phyloP scores from a whole-genome alignment of 1,284 basidiomycete genomes.

The Boletus semigastroideus region DNA sequence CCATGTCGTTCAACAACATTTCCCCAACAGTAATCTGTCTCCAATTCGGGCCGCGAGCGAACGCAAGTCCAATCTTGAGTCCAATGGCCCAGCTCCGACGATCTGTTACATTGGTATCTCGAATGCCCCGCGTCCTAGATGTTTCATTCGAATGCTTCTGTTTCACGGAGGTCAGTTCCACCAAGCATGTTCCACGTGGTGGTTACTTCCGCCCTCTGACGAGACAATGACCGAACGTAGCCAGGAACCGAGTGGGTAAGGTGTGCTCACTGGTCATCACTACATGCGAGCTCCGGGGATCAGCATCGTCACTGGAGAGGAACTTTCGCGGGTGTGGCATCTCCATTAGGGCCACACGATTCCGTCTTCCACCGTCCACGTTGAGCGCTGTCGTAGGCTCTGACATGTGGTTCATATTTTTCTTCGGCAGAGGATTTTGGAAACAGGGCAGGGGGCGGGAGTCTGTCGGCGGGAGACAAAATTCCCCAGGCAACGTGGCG shows the following conservation, averaged over 20 bases:
- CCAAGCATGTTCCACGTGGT: constrained; percentile 18
- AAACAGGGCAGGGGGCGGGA: constrained; percentile 25
- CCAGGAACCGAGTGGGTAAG: not conserved
- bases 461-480: not conserved
- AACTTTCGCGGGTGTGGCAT: constrained; percentile 27
- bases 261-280: not conserved
- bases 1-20: not conserved
- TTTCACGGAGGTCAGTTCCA: constrained; percentile 12
- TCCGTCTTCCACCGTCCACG: constrained; percentile 8
- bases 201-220: constrained; percentile 4
- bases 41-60: constrained; percentile 1
- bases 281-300: not conserved
- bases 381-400: constrained; percentile 13
- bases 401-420: constrained; percentile 11
- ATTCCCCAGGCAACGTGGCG: constrained; percentile 22
- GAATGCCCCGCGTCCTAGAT: constrained; percentile 1
- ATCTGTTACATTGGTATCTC: not conserved
- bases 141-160: constrained; percentile 6
- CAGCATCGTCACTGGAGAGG: not conserved
- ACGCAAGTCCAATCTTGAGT: not conserved
- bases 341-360: constrained; percentile 10
- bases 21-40: not conserved
- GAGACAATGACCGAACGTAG: not conserved
- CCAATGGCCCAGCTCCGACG: not conserved
- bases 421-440: constrained; percentile 11